Evolutionary conservation across 768 basidiomycete species (phyloP), one percentile per base, ranked within the genome.

Genomic region (Candolleomyces aberdarensis): DNA sequence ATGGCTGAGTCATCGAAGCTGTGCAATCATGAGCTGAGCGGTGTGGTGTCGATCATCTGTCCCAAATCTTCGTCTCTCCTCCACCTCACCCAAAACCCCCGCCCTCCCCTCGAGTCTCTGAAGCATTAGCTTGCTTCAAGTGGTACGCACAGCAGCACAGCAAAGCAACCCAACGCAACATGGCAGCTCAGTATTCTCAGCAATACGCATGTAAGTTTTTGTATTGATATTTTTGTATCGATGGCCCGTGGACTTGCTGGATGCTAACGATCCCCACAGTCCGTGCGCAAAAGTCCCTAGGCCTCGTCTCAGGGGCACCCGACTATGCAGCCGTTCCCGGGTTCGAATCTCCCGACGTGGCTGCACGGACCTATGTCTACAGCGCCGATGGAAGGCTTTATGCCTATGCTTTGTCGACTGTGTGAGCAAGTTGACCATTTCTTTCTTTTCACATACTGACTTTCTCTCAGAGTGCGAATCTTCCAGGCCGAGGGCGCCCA

Each of bases 261-360:
- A 46, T 46, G 44, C 19, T 6, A 22, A 22, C 49, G 14, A 22
- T 31, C 60, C 56, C 61, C 63, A 17, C 68, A 96, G 94, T 86
- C 80, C 93, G 96, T 73, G 92, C 96, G 48, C 96, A 97, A 84
- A 98, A 97, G 85, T 82, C 85, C 62, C 79, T 96, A 57, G 93
- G 92, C 66, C 85, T 98, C 68, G 85, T 95, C 70, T 83, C 86
- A 63, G 93, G 91, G 54, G 81, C 88, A 10, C 94, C 96, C 52
- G 80, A 84, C 68, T 98, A 94, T 72, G 69, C 76, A 20, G 74
- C 85, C 17, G 75, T 92, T 22, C 75, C 85, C 63, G 84, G 83
- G 47, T 92, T 91, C 66, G 73, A 74, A 60, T 79, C 76, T 39
- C 91, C 91, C 50, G 89, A 91, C 48, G 84, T 82, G 29, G 79